Evolutionary conservation across 352 stramenopile genomes (phyloP).

Genomic region (Phytophthora ohioensis): DNA sequence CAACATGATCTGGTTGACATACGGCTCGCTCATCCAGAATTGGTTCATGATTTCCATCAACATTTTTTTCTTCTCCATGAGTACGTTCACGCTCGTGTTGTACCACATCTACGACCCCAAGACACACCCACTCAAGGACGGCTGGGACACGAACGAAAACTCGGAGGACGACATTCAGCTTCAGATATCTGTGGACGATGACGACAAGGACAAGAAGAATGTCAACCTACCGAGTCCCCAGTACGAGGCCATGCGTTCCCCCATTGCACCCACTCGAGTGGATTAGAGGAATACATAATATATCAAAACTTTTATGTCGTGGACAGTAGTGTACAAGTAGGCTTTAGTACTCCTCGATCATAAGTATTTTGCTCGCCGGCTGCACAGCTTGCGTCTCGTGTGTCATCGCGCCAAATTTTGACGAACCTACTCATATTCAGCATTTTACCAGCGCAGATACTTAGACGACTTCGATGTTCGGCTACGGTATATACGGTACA

Average conservation of each 20-base stretch:
- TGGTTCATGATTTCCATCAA: constrained; percentile 52
- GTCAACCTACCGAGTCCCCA: constrained; percentile 26
- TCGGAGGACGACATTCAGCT: constrained; percentile 26
- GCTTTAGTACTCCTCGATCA: not conserved
- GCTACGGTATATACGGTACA: no score
- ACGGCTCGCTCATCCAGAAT: constrained; percentile 45
- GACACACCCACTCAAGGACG: constrained; percentile 33
- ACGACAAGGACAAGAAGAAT: constrained; percentile 23
- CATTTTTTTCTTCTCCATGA: constrained; percentile 47
- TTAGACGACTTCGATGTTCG: not conserved
- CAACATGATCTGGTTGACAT: constrained; percentile 63
- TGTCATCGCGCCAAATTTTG: no score
- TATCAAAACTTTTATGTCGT: constrained; percentile 10
- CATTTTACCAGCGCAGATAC: no score
- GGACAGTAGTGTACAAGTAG: not conserved
- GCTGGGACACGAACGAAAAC: constrained; percentile 28
- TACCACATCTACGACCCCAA: constrained; percentile 44
- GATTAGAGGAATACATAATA: constrained; percentile 35
- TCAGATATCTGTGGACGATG: constrained; percentile 19
- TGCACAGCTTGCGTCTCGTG: not conserved
- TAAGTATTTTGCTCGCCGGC: constrained; percentile 9
- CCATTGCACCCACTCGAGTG: constrained; percentile 17
- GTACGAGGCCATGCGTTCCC: constrained; percentile 27
- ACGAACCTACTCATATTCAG: no score
- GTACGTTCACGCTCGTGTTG: constrained; percentile 38